A percentile compares a stretch with the other conserved stretches of the same genome.
phyloP scores from a whole-genome alignment of 78 protist genomes.

The Planoprotostelium fungivorum region DNA sequence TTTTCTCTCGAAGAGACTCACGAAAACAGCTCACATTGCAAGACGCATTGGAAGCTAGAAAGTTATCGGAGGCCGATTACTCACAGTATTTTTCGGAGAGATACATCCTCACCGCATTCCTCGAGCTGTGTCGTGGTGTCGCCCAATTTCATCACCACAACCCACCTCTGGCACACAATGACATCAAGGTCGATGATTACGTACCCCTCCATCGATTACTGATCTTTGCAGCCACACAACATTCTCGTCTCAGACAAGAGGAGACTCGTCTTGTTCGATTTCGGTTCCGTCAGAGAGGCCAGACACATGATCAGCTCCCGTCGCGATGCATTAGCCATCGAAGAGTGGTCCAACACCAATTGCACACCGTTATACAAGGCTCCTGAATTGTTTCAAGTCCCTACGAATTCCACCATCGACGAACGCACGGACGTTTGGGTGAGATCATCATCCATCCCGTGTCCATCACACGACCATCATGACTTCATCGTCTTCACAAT shows the following conservation, averaged over 20 bases:
- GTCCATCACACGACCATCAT: no score
- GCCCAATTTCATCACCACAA: conserved; percentile 14
- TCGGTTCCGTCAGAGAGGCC: conserved; percentile 38
- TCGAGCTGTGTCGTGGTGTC: conserved; percentile 26
- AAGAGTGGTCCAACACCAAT: conserved; percentile 35
- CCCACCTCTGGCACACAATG: conserved; percentile 42
- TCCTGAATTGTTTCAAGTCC: conserved; percentile 48
- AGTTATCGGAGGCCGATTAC: background rate
- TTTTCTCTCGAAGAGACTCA: no score
- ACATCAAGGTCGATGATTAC: conserved; percentile 14
- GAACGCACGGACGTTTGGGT: conserved; percentile 58
- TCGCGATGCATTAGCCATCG: conserved; percentile 39
- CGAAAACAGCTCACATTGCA: conserved; percentile 16
- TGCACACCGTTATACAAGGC: conserved; percentile 52
- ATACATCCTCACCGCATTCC: conserved; percentile 3
- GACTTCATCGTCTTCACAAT: no score
- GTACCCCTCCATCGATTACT: background rate
- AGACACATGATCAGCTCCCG: conserved; percentile 15
- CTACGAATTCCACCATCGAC: conserved; percentile 15
- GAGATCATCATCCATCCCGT: no score
- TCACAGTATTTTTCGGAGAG: conserved; percentile 2
- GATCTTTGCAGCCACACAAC: conserved; percentile 19
- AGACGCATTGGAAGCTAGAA: conserved; percentile 36
- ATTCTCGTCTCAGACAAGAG: background rate
- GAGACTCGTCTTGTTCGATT: conserved; percentile 24